A percentile compares a stretch with the other conserved stretches of the same genome.
These are phyloP conservation scores for Trichoderma gamsii DNA, from an alignment of 495 filamentous ascomycete genomes.

Conservation along the genomic window DNA sequence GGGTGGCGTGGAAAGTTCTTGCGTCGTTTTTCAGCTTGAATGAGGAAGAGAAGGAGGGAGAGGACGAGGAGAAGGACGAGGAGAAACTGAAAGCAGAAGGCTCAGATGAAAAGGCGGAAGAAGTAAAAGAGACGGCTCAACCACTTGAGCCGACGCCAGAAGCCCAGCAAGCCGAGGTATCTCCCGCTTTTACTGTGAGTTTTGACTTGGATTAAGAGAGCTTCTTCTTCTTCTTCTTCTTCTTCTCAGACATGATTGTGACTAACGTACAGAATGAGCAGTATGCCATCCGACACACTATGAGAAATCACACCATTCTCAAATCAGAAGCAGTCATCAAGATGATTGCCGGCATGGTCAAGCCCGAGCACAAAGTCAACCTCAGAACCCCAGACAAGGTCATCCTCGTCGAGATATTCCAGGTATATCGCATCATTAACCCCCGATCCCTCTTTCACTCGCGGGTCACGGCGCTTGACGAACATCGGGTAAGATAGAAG, in stretches of 20 bases:
- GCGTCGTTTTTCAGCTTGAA: slow-evolving; percentile 61
- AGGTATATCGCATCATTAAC: slow-evolving; percentile 43
- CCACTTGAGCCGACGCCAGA: slow-evolving; percentile 31
- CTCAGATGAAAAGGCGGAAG: slow-evolving; percentile 30
- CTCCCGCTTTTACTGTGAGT: slow-evolving; percentile 18
- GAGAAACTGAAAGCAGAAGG: slow-evolving; percentile 17
- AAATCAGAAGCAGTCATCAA: slow-evolving; percentile 73
- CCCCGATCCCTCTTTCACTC: slow-evolving; percentile 24
- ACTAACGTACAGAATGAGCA: slow-evolving; percentile 26
- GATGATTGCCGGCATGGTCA: slow-evolving; percentile 57
- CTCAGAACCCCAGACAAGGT: slow-evolving; percentile 74
- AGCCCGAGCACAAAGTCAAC: slow-evolving; percentile 70
- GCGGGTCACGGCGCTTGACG: not conserved
- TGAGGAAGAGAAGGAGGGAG: slow-evolving; percentile 20
- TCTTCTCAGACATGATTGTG: slow-evolving; percentile 10
- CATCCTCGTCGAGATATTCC: slow-evolving; percentile 82
- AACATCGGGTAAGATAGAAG: not conserved
- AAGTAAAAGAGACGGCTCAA: slow-evolving; percentile 17
- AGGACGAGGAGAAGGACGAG: slow-evolving; percentile 28
- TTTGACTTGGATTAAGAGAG: not conserved
- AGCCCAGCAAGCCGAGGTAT: slow-evolving; percentile 19
- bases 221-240: not conserved
- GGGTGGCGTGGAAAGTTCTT: slow-evolving; percentile 65
- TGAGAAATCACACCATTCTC: slow-evolving; percentile 71
- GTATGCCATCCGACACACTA: slow-evolving; percentile 85